A percentile compares a stretch with the other conserved stretches of the same genome.
phyloP scores from a whole-genome alignment of 2,329 filamentous ascomycete genomes.

The Scytalidium sp. region DNA sequence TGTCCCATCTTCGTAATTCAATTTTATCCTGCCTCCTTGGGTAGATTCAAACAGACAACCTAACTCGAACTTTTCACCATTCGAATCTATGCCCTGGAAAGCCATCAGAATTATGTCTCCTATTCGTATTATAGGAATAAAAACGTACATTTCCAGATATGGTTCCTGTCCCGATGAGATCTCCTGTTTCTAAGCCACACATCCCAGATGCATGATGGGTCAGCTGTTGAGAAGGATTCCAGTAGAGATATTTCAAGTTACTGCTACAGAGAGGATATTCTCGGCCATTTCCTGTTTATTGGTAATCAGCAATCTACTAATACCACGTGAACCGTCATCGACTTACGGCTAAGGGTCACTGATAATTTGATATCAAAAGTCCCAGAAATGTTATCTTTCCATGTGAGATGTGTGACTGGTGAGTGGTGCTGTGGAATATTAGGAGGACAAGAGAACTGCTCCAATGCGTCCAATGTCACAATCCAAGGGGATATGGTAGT shows the following conservation, averaged over 20 bases:
- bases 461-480: constrained; percentile 54
- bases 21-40: constrained; percentile 52
- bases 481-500: constrained; percentile 61
- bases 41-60: constrained; percentile 62
- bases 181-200: constrained; percentile 32
- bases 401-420: constrained; percentile 13
- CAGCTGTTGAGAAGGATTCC: constrained; percentile 33
- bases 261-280: constrained; percentile 25
- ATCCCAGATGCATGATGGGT: constrained; percentile 32
- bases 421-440: constrained; percentile 53
- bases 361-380: constrained; percentile 59
- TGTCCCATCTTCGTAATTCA: constrained; percentile 51
- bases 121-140: background rate
- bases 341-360: background rate
- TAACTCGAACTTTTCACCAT: constrained; percentile 40
- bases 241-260: constrained; percentile 32
- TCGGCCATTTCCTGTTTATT: constrained; percentile 36
- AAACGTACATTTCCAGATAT: constrained; percentile 14
- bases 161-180: constrained; percentile 38
- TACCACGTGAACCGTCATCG: background rate
- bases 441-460: constrained; percentile 47
- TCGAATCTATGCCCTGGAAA: background rate
- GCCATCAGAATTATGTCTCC: too few species aligned
- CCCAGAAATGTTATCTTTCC: constrained; percentile 52
- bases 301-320: background rate